These are phyloP conservation scores for Geum urbanum DNA, from an alignment of 306 rosid genomes.

Conservation along the genomic window DNA sequence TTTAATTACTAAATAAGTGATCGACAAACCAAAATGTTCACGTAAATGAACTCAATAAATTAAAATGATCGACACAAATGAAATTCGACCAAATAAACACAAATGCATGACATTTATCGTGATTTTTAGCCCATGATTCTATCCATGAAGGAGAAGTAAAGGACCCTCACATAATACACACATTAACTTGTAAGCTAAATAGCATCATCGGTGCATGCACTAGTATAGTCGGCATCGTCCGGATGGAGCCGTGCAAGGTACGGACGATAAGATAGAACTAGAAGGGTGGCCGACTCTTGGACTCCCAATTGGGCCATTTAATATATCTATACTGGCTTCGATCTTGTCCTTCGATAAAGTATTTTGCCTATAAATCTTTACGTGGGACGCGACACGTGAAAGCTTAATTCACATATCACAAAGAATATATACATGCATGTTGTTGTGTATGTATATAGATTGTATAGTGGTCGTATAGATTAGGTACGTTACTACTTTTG, in stretches of 20 bases:
- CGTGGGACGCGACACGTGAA: neutral
- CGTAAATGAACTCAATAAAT: too few species aligned
- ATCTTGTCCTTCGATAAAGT: neutral
- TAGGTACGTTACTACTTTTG: neutral
- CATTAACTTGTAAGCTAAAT: too few species aligned
- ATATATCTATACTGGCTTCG: neutral
- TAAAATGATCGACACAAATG: too few species aligned
- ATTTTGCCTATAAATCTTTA: neutral
- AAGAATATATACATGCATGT: neutral
- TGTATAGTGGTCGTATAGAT: neutral
- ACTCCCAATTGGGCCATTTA: conserved; percentile 34
- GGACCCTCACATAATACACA: too few species aligned
- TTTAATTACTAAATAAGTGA: too few species aligned
- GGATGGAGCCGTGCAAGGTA: conserved; percentile 25
- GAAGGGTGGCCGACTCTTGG: conserved; percentile 38
- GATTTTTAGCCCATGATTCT: too few species aligned
- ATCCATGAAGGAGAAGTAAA: too few species aligned
- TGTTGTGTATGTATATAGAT: neutral
- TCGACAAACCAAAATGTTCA: too few species aligned
- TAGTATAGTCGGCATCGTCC: neutral
- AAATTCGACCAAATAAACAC: too few species aligned
- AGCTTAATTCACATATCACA: conserved; percentile 10
- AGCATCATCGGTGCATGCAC: neutral
- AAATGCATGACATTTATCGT: too few species aligned
- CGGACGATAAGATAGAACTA: conserved; percentile 3